These are phyloP conservation scores for Solanum pimpinellifolium DNA, from an alignment of 257 asterid species.

Conservation along the genomic window DNA sequence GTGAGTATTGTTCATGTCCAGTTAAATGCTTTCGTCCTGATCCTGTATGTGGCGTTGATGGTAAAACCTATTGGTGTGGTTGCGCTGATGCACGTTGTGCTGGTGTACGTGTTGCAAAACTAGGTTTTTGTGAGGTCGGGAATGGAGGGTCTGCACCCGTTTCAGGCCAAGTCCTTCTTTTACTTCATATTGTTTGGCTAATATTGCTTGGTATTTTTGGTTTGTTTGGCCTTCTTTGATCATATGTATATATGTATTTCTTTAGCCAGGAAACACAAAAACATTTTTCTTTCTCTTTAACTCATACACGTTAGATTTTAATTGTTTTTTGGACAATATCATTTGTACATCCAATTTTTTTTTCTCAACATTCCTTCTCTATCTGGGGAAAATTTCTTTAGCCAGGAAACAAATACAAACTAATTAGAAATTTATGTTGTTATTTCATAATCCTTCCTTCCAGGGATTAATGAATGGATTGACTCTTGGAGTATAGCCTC, in stretches of 20 bases:
- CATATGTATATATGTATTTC: neutral
- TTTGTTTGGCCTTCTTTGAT: constrained; percentile 56
- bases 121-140: constrained; percentile 73
- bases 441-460: neutral
- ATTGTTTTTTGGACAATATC: neutral
- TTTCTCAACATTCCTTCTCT: neutral
- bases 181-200: constrained; percentile 90
- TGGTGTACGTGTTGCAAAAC: constrained; percentile 55
- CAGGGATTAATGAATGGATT: neutral
- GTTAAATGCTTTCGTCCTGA: constrained; percentile 81
- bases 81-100: constrained; percentile 86
- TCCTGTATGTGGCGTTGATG: constrained; percentile 86
- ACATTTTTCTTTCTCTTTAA: neutral
- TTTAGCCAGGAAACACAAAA: neutral
- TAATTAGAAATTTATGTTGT: neutral
- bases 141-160: constrained; percentile 71
- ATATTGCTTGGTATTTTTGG: constrained; percentile 73
- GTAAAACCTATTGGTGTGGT: constrained; percentile 95
- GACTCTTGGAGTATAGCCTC: neutral
- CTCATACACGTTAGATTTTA: neutral
- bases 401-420: neutral
- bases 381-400: no score
- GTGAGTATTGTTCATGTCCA: constrained; percentile 29
- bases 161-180: constrained; percentile 82
- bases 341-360: neutral